Evolutionary conservation across 495 filamentous ascomycete genomes (phyloP).

Genomic region (Lichina pygmaea): DNA sequence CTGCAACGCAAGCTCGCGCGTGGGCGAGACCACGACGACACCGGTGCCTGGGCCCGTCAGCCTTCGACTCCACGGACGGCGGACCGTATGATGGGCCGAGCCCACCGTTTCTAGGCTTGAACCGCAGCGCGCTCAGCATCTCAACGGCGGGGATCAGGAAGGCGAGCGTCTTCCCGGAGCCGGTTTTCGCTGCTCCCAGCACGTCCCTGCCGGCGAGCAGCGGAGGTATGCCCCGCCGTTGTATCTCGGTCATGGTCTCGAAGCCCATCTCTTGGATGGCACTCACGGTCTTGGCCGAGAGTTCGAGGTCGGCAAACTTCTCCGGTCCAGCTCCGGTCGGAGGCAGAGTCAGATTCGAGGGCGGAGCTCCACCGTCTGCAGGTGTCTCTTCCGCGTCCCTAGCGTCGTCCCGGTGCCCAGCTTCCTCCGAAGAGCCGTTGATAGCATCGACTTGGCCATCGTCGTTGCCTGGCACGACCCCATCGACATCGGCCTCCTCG

Average conservation of each 20-base stretch:
- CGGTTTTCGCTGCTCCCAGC: conserved; percentile 88
- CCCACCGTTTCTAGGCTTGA: conserved; percentile 48
- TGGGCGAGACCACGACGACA: conserved; percentile 64
- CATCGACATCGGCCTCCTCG: not conserved
- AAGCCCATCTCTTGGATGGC: conserved; percentile 83
- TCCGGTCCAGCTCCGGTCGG: conserved; percentile 22
- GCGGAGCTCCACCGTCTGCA: conserved; percentile 10
- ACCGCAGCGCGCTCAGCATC: conserved; percentile 72
- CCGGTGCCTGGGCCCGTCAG: conserved; percentile 32
- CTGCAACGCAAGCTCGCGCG: conserved; percentile 77
- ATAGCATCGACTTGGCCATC: not conserved
- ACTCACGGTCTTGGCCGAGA: conserved; percentile 67
- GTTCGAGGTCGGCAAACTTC: conserved; percentile 55
- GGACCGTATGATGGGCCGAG: conserved; percentile 5
- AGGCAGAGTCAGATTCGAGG: conserved; percentile 26
- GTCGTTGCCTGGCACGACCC: not conserved
- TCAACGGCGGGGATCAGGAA: conserved; percentile 90
- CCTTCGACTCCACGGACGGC: not conserved
- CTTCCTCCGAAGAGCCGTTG: not conserved
- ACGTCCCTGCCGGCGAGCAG: conserved; percentile 78
- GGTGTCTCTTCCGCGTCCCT: not conserved
- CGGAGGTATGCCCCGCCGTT: conserved; percentile 66
- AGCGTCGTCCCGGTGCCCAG: not conserved
- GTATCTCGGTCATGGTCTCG: conserved; percentile 88
- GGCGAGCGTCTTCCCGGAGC: conserved; percentile 81